Percentiles rank a stretch among this genome's conserved stretches.
phyloP scores from a whole-genome alignment of 140 eudicot species.

The Cichorium intybus region DNA sequence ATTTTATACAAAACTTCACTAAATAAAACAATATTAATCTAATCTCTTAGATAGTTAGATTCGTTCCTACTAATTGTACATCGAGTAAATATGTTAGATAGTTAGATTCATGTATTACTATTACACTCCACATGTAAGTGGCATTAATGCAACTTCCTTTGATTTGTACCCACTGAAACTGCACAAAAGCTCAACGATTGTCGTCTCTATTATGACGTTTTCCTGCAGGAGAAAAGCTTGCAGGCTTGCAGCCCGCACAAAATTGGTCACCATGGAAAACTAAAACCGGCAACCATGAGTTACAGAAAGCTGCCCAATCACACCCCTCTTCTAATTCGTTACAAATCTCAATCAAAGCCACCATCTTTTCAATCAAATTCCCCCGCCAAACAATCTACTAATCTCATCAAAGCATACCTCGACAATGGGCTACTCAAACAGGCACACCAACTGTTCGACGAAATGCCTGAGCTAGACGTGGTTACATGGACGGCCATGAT shows the following conservation, averaged over 20 bases:
- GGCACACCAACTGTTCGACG: conserved; percentile 81
- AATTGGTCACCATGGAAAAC: conserved; percentile 1
- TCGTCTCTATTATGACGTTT: neutral
- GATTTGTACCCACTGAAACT: neutral
- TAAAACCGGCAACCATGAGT: conserved; percentile 8
- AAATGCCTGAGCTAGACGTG: conserved; percentile 87
- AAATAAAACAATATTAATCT: no score
- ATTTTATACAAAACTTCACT: no score
- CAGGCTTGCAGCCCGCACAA: neutral
- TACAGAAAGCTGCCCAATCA: conserved; percentile 16
- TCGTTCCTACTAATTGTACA: no score
- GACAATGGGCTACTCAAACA: conserved; percentile 49
- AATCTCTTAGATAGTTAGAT: no score
- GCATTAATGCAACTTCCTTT: neutral
- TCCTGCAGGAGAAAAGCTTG: neutral
- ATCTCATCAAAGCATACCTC: conserved; percentile 59
- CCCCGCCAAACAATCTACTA: conserved; percentile 55
- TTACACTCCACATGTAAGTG: neutral
- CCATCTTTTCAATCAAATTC: conserved; percentile 41
- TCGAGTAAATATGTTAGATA: no score
- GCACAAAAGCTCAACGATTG: neutral
- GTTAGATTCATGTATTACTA: no score
- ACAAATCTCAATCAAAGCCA: conserved; percentile 34
- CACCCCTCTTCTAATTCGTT: conserved; percentile 24
- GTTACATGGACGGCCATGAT: conserved; percentile 96